phyloP scores from a whole-genome alignment of 2,329 filamentous ascomycete species.

The Aspergillus unguis region DNA sequence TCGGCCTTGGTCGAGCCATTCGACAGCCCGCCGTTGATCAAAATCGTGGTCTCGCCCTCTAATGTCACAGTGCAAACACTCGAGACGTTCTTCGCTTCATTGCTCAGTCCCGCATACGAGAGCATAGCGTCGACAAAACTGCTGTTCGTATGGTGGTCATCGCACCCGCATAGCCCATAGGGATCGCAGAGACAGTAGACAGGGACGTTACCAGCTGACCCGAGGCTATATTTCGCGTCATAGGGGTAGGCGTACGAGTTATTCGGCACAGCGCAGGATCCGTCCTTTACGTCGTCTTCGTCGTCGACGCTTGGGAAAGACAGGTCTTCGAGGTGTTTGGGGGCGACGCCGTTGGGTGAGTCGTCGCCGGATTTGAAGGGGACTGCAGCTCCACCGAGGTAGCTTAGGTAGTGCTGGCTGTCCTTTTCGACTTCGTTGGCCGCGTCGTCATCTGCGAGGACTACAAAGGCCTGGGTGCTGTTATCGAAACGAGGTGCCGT shows the following conservation, averaged over 20 bases:
- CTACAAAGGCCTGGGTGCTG: slow-evolving; percentile 2
- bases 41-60: not conserved
- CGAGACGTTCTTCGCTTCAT: not conserved
- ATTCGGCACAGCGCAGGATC: not conserved
- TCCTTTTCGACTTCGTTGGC: not conserved
- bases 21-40: slow-evolving; percentile 5
- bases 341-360: not conserved
- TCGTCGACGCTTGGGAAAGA: not conserved
- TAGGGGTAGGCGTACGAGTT: slow-evolving; percentile 3
- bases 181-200: slow-evolving; percentile 9
- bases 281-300: not conserved
- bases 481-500: slow-evolving; percentile 6
- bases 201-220: not conserved
- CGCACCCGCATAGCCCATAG: slow-evolving; percentile 5
- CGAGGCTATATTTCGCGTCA: not conserved
- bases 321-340: not conserved
- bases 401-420: slow-evolving; percentile 1
- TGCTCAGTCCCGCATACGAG: not conserved
- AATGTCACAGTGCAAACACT: not conserved
- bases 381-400: slow-evolving; percentile 6
- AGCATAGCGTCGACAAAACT: slow-evolving; percentile 7
- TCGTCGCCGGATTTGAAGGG: not conserved
- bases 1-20: slow-evolving; percentile 11
- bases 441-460: not conserved
- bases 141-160: slow-evolving; percentile 1